A percentile compares a stretch with the other conserved stretches of the same genome.
Conservation (phyloP, 495 filamentous ascomycete genomes). For the Aspergillus campestris region DNA sequence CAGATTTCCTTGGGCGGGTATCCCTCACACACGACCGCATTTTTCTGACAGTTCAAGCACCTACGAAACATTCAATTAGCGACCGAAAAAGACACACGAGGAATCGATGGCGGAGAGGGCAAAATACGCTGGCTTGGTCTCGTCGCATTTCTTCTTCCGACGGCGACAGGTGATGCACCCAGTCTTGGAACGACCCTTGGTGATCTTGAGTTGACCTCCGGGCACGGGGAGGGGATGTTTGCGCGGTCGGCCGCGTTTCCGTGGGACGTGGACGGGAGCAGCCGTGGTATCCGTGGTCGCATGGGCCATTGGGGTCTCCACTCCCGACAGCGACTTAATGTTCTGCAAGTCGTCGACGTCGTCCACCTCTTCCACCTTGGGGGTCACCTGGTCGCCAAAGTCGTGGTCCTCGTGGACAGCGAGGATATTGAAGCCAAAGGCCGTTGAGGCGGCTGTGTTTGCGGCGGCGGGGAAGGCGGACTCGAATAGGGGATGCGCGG, state of each 20-base stretch:
- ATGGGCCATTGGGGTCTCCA: conserved; percentile 16
- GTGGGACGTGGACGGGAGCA: conserved; percentile 33
- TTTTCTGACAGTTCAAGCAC: conserved; percentile 90
- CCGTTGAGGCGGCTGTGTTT: conserved; percentile 7
- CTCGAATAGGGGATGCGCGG: conserved; percentile 1
- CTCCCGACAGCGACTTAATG: conserved; percentile 25
- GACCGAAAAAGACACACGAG: background rate
- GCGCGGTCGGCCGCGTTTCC: conserved; percentile 69
- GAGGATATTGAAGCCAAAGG: conserved; percentile 14
- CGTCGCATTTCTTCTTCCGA: conserved; percentile 96
- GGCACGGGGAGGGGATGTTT: conserved; percentile 64
- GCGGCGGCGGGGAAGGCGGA: conserved; percentile 5
- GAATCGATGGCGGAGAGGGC: background rate
- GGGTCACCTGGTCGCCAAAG: conserved; percentile 18
- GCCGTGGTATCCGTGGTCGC: conserved; percentile 19
- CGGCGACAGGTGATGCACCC: conserved; percentile 88
- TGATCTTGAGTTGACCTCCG: conserved; percentile 53
- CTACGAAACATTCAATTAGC: conserved; percentile 15
- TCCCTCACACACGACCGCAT: conserved; percentile 85
- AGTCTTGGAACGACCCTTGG: conserved; percentile 88
- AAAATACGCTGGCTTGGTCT: conserved; percentile 70
- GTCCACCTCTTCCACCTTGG: conserved; percentile 41
- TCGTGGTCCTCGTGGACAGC: conserved; percentile 12
- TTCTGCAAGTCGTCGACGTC: conserved; percentile 28
- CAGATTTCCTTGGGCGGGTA: conserved; percentile 85